Conservation (phyloP, 2,329 filamentous ascomycete species). For the Aspergillus vadensis region DNA sequence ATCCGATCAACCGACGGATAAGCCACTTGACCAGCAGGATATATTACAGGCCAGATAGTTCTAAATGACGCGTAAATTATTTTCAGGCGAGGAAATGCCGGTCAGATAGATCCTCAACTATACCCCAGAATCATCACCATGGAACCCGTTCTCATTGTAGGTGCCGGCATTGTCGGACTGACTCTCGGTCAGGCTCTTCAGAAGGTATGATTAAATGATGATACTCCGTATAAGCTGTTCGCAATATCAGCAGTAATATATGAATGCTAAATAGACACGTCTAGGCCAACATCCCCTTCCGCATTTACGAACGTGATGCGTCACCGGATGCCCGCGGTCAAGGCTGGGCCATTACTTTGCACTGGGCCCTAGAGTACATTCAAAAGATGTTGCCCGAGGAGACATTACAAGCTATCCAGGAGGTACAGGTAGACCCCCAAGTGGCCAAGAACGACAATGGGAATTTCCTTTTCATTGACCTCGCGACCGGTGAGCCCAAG, state of each 20-base stretch:
- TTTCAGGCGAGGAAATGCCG: background rate
- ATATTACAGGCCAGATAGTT: too few species aligned
- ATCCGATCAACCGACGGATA: background rate
- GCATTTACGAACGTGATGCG: conserved; percentile 35
- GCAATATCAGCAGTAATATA: too few species aligned
- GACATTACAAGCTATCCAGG: conserved; percentile 20
- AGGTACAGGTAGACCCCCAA: conserved; percentile 27
- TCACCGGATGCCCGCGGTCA: conserved; percentile 26
- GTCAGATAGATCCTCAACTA: background rate
- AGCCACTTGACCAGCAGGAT: too few species aligned
- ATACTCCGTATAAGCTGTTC: background rate
- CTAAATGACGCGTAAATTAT: too few species aligned
- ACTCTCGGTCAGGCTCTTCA: conserved; percentile 29
- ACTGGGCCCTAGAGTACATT: conserved; percentile 30
- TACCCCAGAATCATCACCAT: conserved; percentile 4
- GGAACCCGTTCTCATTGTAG: conserved; percentile 30
- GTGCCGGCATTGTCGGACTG: conserved; percentile 30
- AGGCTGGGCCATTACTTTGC: conserved; percentile 32
- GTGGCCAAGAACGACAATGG: conserved; percentile 27
- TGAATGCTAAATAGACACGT: background rate
- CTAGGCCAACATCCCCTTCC: conserved; percentile 32
- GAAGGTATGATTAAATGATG: conserved; percentile 11
- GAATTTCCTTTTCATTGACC: conserved; percentile 34
- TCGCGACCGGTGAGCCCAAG: conserved; percentile 30
- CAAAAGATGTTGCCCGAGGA: conserved; percentile 22